Evolutionary conservation across 768 basidiomycete species (phyloP).

Genomic region (Kwoniella botswanensis): DNA sequence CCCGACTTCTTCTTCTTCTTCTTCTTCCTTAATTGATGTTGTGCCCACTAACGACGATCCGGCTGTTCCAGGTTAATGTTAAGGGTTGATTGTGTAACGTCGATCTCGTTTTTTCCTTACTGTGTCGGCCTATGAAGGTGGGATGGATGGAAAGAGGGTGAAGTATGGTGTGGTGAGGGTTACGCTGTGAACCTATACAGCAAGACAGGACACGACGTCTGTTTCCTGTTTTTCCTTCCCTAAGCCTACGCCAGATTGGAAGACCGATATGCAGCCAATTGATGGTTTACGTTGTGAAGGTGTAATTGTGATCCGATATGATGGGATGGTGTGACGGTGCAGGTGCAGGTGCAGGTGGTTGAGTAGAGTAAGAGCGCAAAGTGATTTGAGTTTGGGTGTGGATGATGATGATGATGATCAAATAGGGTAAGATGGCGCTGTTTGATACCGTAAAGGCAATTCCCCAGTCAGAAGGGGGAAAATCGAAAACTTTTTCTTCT

Average conservation of each 20-base stretch:
- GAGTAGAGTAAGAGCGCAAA: neutral
- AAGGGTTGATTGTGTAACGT: too few species aligned
- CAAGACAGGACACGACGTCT: too few species aligned
- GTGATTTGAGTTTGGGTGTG: neutral
- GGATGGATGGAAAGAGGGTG: too few species aligned
- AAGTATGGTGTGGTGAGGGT: too few species aligned
- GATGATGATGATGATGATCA: conserved; percentile 11
- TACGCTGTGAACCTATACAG: too few species aligned
- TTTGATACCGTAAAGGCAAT: conserved; percentile 1
- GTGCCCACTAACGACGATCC: neutral
- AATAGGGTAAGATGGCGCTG: conserved; percentile 10
- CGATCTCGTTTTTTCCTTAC: too few species aligned
- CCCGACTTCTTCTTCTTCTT: neutral
- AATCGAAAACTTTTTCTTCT: neutral
- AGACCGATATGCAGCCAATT: neutral
- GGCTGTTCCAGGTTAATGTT: too few species aligned
- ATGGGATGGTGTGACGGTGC: neutral
- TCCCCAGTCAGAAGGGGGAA: neutral
- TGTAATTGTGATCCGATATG: neutral
- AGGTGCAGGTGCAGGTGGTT: neutral
- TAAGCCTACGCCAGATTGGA: too few species aligned
- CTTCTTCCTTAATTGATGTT: neutral
- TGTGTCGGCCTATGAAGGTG: too few species aligned
- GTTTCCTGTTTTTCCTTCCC: too few species aligned
- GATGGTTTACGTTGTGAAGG: neutral